These are phyloP conservation scores for Chenopodium quinoa DNA, from an alignment of 148 eudicot genomes.

Conservation along the genomic window DNA sequence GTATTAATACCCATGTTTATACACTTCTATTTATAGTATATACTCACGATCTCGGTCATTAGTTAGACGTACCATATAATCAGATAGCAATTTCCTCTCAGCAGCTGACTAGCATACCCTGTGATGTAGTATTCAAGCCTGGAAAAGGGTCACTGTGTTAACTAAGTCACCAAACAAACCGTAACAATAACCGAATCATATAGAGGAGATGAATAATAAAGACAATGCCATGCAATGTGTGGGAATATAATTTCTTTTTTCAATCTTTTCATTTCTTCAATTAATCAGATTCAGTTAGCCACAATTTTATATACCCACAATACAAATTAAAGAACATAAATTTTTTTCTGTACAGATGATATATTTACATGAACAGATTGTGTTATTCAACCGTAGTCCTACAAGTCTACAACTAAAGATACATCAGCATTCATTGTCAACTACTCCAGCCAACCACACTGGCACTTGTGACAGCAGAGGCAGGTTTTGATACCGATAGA, in stretches of 20 bases:
- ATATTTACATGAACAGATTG: slow-evolving; percentile 31
- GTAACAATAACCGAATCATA: no score
- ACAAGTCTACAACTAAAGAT: slow-evolving; percentile 13
- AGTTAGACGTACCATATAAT: no score
- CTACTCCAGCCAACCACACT: slow-evolving; percentile 47
- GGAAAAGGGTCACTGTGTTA: no score
- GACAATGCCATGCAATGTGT: background rate
- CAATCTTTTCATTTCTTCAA: slow-evolving; percentile 17
- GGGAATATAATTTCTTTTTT: slow-evolving; percentile 1
- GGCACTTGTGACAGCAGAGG: slow-evolving; percentile 22
- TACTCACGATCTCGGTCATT: no score
- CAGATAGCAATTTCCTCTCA: no score
- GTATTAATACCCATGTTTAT: no score
- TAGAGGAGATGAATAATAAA: no score
- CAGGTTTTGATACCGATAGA: slow-evolving; percentile 32
- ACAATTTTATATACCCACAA: slow-evolving; percentile 23
- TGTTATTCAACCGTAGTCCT: slow-evolving; percentile 26
- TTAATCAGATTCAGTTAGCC: slow-evolving; percentile 23
- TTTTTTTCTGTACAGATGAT: slow-evolving; percentile 42
- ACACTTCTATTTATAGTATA: no score
- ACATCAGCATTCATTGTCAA: slow-evolving; percentile 25
- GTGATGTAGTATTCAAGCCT: no score
- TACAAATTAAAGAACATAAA: slow-evolving; percentile 7
- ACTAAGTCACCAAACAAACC: no score
- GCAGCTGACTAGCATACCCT: no score